Base-by-base conservation (phyloP, 192 early-diverging fungal genomes). In the Pilobolus umbonatus region DNA sequence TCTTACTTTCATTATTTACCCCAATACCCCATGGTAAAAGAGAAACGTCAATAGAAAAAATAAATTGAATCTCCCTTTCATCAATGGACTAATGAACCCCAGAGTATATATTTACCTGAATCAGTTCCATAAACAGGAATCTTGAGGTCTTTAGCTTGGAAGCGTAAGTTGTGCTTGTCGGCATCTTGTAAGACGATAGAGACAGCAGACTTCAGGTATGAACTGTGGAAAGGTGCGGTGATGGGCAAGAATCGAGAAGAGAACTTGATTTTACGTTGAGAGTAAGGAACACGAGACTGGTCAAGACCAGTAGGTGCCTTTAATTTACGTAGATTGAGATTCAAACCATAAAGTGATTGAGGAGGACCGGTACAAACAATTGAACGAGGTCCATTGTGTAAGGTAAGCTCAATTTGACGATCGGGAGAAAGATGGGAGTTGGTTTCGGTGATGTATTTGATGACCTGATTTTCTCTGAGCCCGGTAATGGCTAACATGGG, bases 171-270 rank as follows among this genome's bases (percentile, higher is more conserved):
- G 67, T 86, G 80, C 12, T 75, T 66, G 47, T 74, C 71, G 40
- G 91, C 83, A 76, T 94, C 92, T 55, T 76, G 67, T 55, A 77
- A 80, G 19, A 95, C 66, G 21, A 75, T 68, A 26, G 77, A 78
- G 17, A 84, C 75, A 28, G 86, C 88, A 10, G 80, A 59, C 38
- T 79, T 68, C 57, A 95, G 69, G 73, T 95, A 93, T 17, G 80
- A 74, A 26, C 82, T 85, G 73, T 97, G 94, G 82, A 97, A 97
- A 29, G 94, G 93, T 46, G 85, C 91, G 36, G 88, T 83, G 62
- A 95, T 91, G 32, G 92, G 92, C 73, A 98, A 80, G 80, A 95
- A 98, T 52, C 92, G 87, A 17, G 87, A 88, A 10, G 86, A 85
- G 60, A 98, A 93, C 75, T 90, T 87, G 71, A 93, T 76, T 67